Evolutionary conservation across 2,329 filamentous ascomycete genomes (phyloP).

Genomic region (Nigrospora osmanthi): DNA sequence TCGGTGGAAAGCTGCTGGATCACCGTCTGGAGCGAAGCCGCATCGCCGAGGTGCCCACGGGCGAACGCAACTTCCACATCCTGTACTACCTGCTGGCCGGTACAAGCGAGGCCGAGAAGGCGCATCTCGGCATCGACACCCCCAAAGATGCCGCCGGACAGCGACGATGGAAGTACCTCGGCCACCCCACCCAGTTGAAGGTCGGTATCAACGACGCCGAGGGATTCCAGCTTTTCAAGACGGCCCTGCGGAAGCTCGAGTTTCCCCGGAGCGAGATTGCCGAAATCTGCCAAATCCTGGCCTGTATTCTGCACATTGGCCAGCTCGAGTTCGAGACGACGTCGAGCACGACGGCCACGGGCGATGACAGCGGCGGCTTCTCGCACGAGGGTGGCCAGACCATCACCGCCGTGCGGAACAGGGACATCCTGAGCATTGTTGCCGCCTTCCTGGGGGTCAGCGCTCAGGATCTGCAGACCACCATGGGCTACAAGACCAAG

Average conservation of each 20-base stretch:
- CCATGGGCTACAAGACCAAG: conserved; percentile 92
- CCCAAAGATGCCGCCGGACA: conserved; percentile 37
- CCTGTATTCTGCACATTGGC: conserved; percentile 91
- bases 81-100: conserved; percentile 93
- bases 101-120: conserved; percentile 82
- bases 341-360: conserved; percentile 68
- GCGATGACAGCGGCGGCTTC: conserved; percentile 91
- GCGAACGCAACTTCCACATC: conserved; percentile 93
- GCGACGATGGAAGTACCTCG: conserved; percentile 92
- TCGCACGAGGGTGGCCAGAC: conserved; percentile 89
- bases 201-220: conserved; percentile 94
- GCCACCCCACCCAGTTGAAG: conserved; percentile 93
- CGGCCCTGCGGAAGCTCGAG: conserved; percentile 84
- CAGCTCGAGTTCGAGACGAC: conserved; percentile 89
- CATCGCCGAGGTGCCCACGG: conserved; percentile 85
- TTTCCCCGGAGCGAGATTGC: conserved; percentile 91
- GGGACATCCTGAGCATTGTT: conserved; percentile 76
- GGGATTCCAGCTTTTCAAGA: conserved; percentile 97
- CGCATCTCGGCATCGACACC: conserved; percentile 62
- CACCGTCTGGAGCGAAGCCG: conserved; percentile 88
- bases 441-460: conserved; percentile 92
- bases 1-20: conserved; percentile 90
- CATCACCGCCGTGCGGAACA: conserved; percentile 85
- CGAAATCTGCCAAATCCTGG: conserved; percentile 91
- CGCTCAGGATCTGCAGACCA: conserved; percentile 73